Evolutionary conservation across 2,329 filamentous ascomycete genomes (phyloP).

Genomic region (Cladophialophora exuberans): DNA sequence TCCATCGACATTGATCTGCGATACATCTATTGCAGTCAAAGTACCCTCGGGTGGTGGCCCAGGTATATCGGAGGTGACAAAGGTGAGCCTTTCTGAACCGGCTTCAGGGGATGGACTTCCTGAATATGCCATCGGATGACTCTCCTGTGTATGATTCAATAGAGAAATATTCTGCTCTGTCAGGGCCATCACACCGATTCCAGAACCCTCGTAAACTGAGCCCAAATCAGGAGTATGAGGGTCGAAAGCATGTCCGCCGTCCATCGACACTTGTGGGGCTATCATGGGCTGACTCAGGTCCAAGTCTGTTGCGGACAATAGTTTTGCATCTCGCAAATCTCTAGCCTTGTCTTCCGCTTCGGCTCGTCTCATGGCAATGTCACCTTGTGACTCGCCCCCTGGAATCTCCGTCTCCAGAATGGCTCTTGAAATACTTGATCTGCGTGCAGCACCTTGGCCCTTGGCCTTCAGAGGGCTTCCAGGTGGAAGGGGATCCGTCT

Average conservation of each 20-base stretch:
- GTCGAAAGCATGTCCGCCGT: neutral
- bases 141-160: constrained; percentile 35
- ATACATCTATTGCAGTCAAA: constrained; percentile 11
- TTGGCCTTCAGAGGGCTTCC: constrained; percentile 26
- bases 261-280: constrained; percentile 4
- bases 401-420: constrained; percentile 34
- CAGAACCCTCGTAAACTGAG: neutral
- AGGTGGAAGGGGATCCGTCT: neutral
- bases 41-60: constrained; percentile 22
- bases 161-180: constrained; percentile 60
- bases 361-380: constrained; percentile 51
- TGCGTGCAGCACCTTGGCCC: constrained; percentile 37
- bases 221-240: neutral
- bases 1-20: constrained; percentile 1
- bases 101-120: constrained; percentile 1
- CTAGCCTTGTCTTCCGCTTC: constrained; percentile 60
- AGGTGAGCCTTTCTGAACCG: neutral
- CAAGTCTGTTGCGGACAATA: constrained; percentile 51
- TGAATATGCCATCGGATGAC: neutral
- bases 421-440: constrained; percentile 33
- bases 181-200: constrained; percentile 35
- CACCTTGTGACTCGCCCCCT: constrained; percentile 42
- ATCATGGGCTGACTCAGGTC: constrained; percentile 7
- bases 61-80: constrained; percentile 23
- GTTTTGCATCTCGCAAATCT: constrained; percentile 57